phyloP scores from a whole-genome alignment of 2,329 filamentous ascomycete genomes.

The Colletotrichum sp. region DNA sequence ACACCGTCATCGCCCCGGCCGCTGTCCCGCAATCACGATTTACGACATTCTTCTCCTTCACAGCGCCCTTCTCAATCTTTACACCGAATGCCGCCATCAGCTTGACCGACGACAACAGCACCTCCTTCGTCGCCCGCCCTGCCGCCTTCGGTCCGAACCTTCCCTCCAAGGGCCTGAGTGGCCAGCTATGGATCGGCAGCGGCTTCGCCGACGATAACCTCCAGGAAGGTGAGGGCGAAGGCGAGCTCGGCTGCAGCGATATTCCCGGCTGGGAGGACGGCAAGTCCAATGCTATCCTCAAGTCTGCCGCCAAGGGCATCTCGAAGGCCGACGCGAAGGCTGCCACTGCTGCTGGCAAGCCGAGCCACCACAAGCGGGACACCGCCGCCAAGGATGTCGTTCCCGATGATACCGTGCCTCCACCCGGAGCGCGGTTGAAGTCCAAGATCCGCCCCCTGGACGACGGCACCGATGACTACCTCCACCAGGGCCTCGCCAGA shows the following conservation, averaged over 20 bases:
- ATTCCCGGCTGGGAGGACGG: slow-evolving; percentile 84
- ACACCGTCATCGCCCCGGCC: slow-evolving; percentile 12
- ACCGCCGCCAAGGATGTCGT: slow-evolving; percentile 33
- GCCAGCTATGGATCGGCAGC: slow-evolving; percentile 91
- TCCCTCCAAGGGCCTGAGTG: slow-evolving; percentile 78
- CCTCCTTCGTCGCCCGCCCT: slow-evolving; percentile 91
- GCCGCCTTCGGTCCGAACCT: slow-evolving; percentile 90
- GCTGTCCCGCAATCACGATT: slow-evolving; percentile 47
- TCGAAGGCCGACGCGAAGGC: slow-evolving; percentile 28
- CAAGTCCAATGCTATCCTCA: slow-evolving; percentile 49
- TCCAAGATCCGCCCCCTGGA: slow-evolving; percentile 27
- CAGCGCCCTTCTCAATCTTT: slow-evolving; percentile 84
- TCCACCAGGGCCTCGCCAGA: slow-evolving; percentile 60
- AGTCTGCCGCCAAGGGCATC: slow-evolving; percentile 37
- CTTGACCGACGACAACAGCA: slow-evolving; percentile 96
- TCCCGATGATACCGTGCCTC: slow-evolving; percentile 28
- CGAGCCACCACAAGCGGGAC: slow-evolving; percentile 39
- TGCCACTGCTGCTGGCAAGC: slow-evolving; percentile 29
- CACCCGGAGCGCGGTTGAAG: slow-evolving; percentile 26
- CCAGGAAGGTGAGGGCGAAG: slow-evolving; percentile 69
- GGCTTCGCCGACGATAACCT: slow-evolving; percentile 84
- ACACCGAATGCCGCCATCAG: slow-evolving; percentile 95
- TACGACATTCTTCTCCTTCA: slow-evolving; percentile 70
- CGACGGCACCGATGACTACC: slow-evolving; percentile 86
- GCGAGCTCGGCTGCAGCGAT: slow-evolving; percentile 94